Conservation (phyloP, 2,329 filamentous ascomycete species). For the Phialocephala subalpina region DNA sequence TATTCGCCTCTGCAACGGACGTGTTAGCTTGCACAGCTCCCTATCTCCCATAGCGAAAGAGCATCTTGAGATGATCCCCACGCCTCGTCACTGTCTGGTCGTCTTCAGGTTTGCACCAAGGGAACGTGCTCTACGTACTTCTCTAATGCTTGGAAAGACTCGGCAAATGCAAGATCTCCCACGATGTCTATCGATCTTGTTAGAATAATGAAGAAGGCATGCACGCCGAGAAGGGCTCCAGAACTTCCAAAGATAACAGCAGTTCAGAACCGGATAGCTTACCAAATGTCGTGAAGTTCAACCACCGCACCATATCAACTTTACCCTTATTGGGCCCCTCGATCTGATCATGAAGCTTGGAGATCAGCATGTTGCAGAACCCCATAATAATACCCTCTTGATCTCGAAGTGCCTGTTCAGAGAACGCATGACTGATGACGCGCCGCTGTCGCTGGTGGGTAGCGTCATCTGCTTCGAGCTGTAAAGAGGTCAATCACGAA, state of each 20-base stretch:
- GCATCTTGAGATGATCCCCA: neutral
- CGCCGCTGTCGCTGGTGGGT: constrained; percentile 36
- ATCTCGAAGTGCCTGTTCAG: constrained; percentile 41
- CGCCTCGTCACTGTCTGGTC: too few relatives aligned
- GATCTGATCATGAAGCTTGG: constrained; percentile 19
- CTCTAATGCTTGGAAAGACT: constrained; percentile 43
- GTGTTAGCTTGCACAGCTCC: too few relatives aligned
- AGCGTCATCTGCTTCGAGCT: neutral
- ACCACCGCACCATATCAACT: constrained; percentile 44
- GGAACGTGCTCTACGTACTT: too few relatives aligned
- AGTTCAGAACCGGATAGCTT: too few relatives aligned
- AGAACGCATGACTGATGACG: constrained; percentile 43
- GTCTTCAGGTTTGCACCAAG: too few relatives aligned
- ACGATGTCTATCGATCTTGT: too few relatives aligned
- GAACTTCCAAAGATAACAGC: too few relatives aligned
- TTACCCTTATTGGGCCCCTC: constrained; percentile 10
- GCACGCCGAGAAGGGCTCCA: too few relatives aligned
- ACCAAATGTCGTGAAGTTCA: constrained; percentile 48
- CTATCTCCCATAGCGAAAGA: too few relatives aligned
- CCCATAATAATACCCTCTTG: constrained; percentile 37
- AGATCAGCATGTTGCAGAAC: constrained; percentile 21
- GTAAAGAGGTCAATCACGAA: neutral
- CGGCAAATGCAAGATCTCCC: constrained; percentile 53
- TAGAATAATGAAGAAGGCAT: too few relatives aligned
- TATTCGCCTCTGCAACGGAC: constrained; percentile 3